Evolutionary conservation across 352 stramenopile species (phyloP).

Genomic region (Phytophthora ramorum): DNA sequence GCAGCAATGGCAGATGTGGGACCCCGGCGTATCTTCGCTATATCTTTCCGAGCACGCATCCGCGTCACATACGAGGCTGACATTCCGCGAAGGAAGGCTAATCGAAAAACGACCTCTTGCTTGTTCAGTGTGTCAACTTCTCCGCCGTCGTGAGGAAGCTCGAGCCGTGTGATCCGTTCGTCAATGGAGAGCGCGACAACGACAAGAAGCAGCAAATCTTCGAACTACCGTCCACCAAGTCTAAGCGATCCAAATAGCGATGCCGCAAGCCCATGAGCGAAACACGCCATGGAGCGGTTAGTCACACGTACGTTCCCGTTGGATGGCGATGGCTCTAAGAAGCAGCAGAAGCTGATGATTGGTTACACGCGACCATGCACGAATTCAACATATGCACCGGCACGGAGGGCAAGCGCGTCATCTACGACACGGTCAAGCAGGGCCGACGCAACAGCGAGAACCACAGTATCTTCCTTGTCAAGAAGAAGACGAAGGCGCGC

Average conservation of each 20-base stretch:
- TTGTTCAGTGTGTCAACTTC: too few species aligned
- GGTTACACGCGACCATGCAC: constrained; percentile 72
- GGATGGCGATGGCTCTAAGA: constrained; percentile 46
- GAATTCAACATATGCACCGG: constrained; percentile 88
- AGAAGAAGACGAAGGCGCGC: constrained; percentile 82
- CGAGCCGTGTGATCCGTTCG: constrained; percentile 88
- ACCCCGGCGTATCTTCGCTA: too few species aligned
- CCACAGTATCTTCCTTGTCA: constrained; percentile 73
- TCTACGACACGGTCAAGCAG: constrained; percentile 87
- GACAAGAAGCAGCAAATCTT: constrained; percentile 76
- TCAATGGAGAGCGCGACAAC: constrained; percentile 78
- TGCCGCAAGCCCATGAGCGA: constrained; percentile 70
- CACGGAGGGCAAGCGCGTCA: constrained; percentile 82
- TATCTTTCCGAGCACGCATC: too few species aligned
- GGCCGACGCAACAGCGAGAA: constrained; percentile 73
- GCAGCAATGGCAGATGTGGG: too few species aligned
- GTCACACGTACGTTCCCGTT: constrained; percentile 62
- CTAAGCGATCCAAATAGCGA: constrained; percentile 83
- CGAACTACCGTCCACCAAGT: constrained; percentile 72
- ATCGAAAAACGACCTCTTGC: too few species aligned
- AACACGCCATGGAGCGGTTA: constrained; percentile 66
- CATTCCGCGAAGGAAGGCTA: not conserved
- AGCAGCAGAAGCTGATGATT: constrained; percentile 59
- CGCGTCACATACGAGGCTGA: too few species aligned
- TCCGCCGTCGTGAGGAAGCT: constrained; percentile 72